Evolutionary conservation across 1,284 basidiomycete species (phyloP), one percentile per base, ranked within the genome.

Genomic region (Cryptococcus sp.): DNA sequence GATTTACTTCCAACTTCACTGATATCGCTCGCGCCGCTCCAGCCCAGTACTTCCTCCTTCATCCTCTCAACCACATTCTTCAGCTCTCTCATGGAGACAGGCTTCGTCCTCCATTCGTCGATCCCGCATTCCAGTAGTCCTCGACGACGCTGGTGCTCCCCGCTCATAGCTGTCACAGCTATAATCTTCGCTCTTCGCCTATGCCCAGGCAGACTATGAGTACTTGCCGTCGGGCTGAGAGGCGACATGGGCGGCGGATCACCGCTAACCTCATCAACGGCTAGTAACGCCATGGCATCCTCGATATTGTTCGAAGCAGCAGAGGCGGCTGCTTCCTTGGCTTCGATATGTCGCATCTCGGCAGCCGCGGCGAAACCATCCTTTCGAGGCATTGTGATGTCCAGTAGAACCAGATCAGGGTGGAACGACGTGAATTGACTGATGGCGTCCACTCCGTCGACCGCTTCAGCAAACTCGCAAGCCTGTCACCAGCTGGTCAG

Each of bases 301-400:
- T 48, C 49, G 8, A 52, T 20, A 20, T 40, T 27, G 39, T 20
- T 30, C 16, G 25, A 20, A 35, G 38, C 39, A n/a, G n/a, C n/a
- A 17, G 16, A 38, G 17, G 20, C 15, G 13, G 19, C 10, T 49
- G n/a, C 27, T 16, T 50, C 45, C 20, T 43, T 47, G 20, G 61
- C 65, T 54, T 78, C 76, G 23, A 70, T 58, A 35, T 61, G 57
- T 15, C 73, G 62, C 72, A 75, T 75, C 54, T 73, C 72, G 10
- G 61, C 47, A 16, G 70, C 69, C 0, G 77, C 72, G 19, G 68
- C 63, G 59, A 71, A 78, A 6, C 77, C 77, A 60, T 78, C 75
- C 68, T 75, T 74, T 17, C 65, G 65, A 6, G 77, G 77, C 77
- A 78, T 78, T 59, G 76, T 78, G 59, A 78, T 77, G 54, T 78